phyloP scores from a whole-genome alignment of 345 rosid species.

The Odontarrhena argentea region DNA sequence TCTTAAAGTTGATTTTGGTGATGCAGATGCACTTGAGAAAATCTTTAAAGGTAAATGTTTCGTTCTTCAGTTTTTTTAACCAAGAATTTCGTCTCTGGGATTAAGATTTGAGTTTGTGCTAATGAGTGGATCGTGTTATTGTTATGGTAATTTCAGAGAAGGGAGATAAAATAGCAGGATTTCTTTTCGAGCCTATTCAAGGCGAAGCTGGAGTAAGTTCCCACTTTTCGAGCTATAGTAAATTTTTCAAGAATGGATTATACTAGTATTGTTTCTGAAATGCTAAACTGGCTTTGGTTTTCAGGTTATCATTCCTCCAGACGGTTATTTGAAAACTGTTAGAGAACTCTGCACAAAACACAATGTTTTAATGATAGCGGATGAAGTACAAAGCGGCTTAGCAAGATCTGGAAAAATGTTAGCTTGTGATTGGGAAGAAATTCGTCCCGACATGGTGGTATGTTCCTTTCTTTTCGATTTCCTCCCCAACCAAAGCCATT shows the following conservation, averaged over 20 bases:
- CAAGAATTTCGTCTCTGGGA: neutral
- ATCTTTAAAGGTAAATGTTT: conserved; percentile 62
- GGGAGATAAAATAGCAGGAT: conserved; percentile 82
- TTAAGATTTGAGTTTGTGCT: conserved; percentile 12
- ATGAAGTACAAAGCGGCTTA: conserved; percentile 94
- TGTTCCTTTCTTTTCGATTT: conserved; percentile 32
- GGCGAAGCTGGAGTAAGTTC: conserved; percentile 97
- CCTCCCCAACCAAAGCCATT: neutral
- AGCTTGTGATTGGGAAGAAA: conserved; percentile 96
- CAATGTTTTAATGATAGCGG: conserved; percentile 90
- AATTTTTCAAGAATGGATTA: neutral
- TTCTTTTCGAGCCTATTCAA: conserved; percentile 97
- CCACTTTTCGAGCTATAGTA: neutral
- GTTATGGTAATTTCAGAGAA: conserved; percentile 52
- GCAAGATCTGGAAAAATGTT: conserved; percentile 85
- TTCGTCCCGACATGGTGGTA: conserved; percentile 91
- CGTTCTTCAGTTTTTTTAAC: neutral
- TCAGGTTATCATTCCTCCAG: conserved; percentile 82
- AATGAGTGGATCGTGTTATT: conserved; percentile 12
- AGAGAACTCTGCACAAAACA: conserved; percentile 83
- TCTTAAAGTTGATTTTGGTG: conserved; percentile 96
- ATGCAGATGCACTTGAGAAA: conserved; percentile 64
- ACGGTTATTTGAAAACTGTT: conserved; percentile 77
- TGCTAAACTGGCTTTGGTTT: conserved; percentile 3
- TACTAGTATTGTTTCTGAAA: neutral